Percentiles rank a stretch among this genome's conserved stretches.
phyloP scores from a whole-genome alignment of 345 rosid species.

The Erodium maritimum region DNA sequence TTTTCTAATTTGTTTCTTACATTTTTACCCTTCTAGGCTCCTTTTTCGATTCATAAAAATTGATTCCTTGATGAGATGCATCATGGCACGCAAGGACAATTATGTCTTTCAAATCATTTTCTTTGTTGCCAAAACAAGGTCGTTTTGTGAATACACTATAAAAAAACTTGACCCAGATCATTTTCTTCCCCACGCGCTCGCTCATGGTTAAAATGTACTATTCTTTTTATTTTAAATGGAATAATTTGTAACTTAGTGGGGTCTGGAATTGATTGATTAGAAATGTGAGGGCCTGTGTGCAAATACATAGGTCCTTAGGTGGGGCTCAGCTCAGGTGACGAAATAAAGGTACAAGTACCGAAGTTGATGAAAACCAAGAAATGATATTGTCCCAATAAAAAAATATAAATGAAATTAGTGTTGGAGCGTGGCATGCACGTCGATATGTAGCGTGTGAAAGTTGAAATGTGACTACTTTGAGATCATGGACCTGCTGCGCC shows the following conservation, averaged over 20 bases:
- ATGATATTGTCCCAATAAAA: too few species aligned
- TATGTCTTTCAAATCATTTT: slow-evolving; percentile 8
- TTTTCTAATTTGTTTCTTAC: too few species aligned
- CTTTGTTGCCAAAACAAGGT: slow-evolving; percentile 8
- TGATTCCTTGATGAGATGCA: background rate
- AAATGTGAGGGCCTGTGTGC: too few species aligned
- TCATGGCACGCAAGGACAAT: background rate
- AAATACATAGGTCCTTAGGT: too few species aligned
- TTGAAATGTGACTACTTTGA: background rate
- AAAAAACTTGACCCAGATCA: background rate
- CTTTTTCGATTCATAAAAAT: background rate
- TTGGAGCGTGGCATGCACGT: background rate
- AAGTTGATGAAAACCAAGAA: too few species aligned
- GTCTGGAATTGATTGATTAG: too few species aligned
- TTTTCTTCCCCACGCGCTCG: background rate
- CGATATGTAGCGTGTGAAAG: background rate
- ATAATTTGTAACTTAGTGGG: too few species aligned
- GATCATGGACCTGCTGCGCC: background rate
- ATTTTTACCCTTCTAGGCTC: background rate
- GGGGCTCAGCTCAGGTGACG: too few species aligned
- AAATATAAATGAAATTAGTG: too few species aligned
- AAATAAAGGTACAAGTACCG: too few species aligned
- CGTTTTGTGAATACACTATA: background rate
- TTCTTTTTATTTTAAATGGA: too few species aligned
- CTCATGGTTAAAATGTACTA: too few species aligned